A percentile compares a stretch with the other conserved stretches of the same genome.
phyloP scores from a whole-genome alignment of 768 basidiomycete species.

The Leccinum olivaceopallidum region DNA sequence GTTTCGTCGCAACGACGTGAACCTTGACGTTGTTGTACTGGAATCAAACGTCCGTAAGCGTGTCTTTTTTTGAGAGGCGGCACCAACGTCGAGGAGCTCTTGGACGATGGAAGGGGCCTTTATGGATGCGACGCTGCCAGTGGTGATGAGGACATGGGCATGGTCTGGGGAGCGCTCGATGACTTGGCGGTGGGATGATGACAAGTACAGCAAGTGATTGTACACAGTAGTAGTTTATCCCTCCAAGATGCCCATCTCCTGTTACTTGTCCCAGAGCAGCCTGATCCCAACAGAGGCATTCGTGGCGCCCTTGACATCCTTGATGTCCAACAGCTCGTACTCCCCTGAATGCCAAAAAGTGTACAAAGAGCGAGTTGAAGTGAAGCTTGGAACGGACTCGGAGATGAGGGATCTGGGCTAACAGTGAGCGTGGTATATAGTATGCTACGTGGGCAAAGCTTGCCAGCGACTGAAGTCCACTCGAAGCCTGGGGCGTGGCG shows the following conservation, averaged over 20 bases:
- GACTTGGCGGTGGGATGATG: constrained; percentile 15
- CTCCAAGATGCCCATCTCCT: constrained; percentile 77
- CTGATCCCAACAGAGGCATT: constrained; percentile 69
- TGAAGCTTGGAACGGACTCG: no score
- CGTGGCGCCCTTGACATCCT: constrained; percentile 77
- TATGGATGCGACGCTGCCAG: constrained; percentile 95
- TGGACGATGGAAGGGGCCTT: constrained; percentile 89
- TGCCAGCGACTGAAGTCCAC: no score
- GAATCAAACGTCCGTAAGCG: neutral
- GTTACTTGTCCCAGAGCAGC: constrained; percentile 86
- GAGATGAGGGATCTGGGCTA: no score
- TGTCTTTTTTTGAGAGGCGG: neutral
- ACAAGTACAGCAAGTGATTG: constrained; percentile 4
- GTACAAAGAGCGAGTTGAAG: constrained; percentile 59
- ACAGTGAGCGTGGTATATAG: no score
- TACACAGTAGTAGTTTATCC: constrained; percentile 17
- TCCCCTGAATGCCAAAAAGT: constrained; percentile 93
- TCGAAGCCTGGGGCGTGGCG: no score
- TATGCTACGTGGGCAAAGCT: no score
- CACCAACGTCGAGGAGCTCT: constrained; percentile 60
- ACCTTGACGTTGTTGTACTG: constrained; percentile 78
- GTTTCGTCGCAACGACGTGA: constrained; percentile 80
- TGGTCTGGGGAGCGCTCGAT: constrained; percentile 26
- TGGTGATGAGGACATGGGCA: constrained; percentile 76
- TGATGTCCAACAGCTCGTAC: constrained; percentile 87